Conservation (phyloP, 2,329 filamentous ascomycete species). For the Talaromyces albobiverticillius region DNA sequence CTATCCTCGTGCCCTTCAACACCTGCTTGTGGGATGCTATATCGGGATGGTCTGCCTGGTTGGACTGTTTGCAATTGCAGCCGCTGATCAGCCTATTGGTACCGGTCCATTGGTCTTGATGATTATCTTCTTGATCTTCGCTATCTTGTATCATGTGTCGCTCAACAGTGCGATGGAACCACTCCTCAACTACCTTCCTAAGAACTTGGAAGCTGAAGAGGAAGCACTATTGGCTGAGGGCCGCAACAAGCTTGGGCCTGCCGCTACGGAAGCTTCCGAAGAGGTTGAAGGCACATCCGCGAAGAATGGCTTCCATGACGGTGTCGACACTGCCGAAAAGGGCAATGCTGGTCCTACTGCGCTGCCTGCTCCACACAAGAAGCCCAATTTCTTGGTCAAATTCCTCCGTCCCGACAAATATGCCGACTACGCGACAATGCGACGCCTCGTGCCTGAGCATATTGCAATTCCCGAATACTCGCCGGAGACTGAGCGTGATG, state of each 20-base stretch:
- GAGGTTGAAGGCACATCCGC: conserved; percentile 27
- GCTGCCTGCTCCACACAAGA: conserved; percentile 26
- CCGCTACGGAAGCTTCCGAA: conserved; percentile 19
- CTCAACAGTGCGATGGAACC: conserved; percentile 72
- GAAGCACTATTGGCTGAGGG: conserved; percentile 45
- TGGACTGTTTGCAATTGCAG: conserved; percentile 73
- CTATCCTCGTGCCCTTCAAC: conserved; percentile 83
- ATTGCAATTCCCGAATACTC: conserved; percentile 59
- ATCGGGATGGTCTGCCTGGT: conserved; percentile 78
- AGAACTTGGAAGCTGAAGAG: conserved; percentile 63
- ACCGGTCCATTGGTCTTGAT: conserved; percentile 71
- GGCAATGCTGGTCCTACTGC: conserved; percentile 17
- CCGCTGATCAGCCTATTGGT: conserved; percentile 59
- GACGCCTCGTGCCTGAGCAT: conserved; percentile 63
- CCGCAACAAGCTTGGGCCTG: conserved; percentile 18
- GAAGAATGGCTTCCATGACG: conserved; percentile 23
- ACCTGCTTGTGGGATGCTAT: conserved; percentile 81
- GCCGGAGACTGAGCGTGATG: conserved; percentile 60
- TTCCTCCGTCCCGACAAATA: conserved; percentile 79
- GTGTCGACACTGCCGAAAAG: conserved; percentile 33
- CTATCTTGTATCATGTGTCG: conserved; percentile 68
- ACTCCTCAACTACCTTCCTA: conserved; percentile 74
- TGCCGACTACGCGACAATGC: conserved; percentile 68
- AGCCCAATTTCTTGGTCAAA: conserved; percentile 36
- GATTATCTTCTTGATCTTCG: conserved; percentile 72